Base-by-base conservation (phyloP, 176 grass and related monocot genomes). In the Alopecurus myosuroides region DNA sequence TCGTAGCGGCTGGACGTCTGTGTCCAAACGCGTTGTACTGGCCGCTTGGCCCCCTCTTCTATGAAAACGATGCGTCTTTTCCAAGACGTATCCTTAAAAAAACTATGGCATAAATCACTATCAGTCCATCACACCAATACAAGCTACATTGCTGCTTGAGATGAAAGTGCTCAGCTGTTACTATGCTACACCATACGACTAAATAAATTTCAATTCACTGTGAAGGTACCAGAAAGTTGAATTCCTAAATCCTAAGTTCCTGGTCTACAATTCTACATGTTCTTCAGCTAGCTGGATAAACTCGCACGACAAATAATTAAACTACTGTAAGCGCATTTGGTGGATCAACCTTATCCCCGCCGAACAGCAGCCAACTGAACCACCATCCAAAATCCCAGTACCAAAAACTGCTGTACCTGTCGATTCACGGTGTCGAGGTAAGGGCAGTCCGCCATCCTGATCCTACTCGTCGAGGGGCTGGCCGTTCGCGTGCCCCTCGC, bases 401-500 rank as follows among this genome's bases (percentile, higher is more conserved):
- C 26, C 5, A 7, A 31, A 29, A 7, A 30, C 40, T 7, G 46
- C 18, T 37, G 60, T 23, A 98, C 95, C 95, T 98, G 91, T 44
- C 95, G 89, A 65, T 98, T 98, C 29, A 98, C 93, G 19, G 93
- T 98, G 60, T 98, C 95, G 33, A 98, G 95, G 77, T 98, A 98
- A 51, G 95, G 95, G 50, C 93, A 98, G 76, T 95, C 91, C 28
- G 40, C 10, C 34, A 35, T 35, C 34, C 12, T 57, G 71, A 68
- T 78, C 82, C 7, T 77, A 50, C 23, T 57, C 33, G 22, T 60
- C 49, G n/a, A 9, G 36, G 18, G 17, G 57, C n/a, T 7, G 57
- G 35, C 77, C 77, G 20, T 87, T 86, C 3, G 35, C 7, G 34
- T 2, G 57, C 25, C 30, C 70, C 76, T 42, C 40, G 60, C 85